These are phyloP conservation scores for Orbilia javanica DNA, from an alignment of 2,329 filamentous ascomycete species.

Conservation along the genomic window DNA sequence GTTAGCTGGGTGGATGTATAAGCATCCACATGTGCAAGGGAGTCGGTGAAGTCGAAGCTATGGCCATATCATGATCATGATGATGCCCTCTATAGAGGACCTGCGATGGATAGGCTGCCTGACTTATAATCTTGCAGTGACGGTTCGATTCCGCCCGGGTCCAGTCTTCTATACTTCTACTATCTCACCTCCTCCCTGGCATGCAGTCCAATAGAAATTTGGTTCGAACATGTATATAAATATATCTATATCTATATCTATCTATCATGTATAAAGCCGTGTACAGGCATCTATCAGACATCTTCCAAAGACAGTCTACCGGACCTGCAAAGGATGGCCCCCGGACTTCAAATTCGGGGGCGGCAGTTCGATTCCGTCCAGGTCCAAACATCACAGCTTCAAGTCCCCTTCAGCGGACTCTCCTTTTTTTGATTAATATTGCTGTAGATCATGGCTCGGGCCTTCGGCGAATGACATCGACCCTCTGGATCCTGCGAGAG, in stretches of 20 bases:
- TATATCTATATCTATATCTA: neutral
- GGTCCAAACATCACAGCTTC: neutral
- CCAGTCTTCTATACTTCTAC: neutral
- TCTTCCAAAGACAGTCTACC: neutral
- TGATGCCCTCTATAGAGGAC: neutral
- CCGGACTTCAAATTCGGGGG: neutral
- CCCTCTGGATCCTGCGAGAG: no score
- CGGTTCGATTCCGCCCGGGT: constrained; percentile 10
- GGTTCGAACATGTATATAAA: no score
- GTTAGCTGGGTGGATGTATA: neutral
- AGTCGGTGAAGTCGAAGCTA: neutral
- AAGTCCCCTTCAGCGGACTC: neutral
- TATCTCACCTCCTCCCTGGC: neutral
- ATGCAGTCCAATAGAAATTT: no score
- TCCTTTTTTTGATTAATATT: no score
- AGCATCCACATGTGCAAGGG: neutral
- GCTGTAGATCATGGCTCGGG: no score
- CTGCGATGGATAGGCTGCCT: constrained; percentile 4
- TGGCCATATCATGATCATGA: neutral
- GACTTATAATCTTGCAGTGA: constrained; percentile 8
- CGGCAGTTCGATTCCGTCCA: neutral
- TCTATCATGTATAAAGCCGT: no score
- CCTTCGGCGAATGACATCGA: no score
- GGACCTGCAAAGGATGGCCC: neutral
- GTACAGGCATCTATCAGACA: no score